Evolutionary conservation across 768 basidiomycete species (phyloP).

Genomic region (Tephrocybe sp.): DNA sequence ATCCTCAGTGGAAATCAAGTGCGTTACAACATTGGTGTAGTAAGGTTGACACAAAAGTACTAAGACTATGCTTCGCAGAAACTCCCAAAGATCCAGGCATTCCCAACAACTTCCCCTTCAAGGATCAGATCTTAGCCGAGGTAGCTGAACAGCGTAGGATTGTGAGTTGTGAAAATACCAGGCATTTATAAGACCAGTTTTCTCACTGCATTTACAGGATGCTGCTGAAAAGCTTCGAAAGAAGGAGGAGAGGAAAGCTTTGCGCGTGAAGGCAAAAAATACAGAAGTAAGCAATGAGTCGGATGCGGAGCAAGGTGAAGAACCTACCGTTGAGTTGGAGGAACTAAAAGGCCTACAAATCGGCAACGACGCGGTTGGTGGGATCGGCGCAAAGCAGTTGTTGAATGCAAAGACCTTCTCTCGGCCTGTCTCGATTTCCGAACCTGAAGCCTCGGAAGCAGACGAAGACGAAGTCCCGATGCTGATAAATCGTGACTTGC

Average conservation of each 20-base stretch:
- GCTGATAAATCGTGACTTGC: conserved; percentile 62
- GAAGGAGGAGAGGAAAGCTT: conserved; percentile 64
- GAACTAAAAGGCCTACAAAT: conserved; percentile 41
- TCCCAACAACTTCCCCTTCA: conserved; percentile 91
- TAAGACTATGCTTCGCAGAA: conserved; percentile 46
- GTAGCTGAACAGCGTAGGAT: conserved; percentile 77
- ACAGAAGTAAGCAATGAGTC: background rate
- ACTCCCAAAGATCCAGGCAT: conserved; percentile 90
- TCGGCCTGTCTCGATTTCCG: conserved; percentile 26
- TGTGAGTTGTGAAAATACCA: conserved; percentile 39
- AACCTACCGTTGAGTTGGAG: conserved; percentile 29
- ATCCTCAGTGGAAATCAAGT: conserved; percentile 89
- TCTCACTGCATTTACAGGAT: conserved; percentile 41
- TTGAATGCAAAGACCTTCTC: conserved; percentile 33
- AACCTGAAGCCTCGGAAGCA: conserved; percentile 33
- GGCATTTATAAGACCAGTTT: background rate
- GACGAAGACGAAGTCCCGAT: conserved; percentile 60
- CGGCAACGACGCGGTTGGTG: conserved; percentile 48
- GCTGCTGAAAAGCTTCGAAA: conserved; percentile 74
- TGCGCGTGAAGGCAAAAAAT: conserved; percentile 19
- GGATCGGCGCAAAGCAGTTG: conserved; percentile 41
- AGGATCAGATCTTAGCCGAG: conserved; percentile 92
- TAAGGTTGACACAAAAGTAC: background rate
- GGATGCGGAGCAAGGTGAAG: conserved; percentile 21
- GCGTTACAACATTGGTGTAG: conserved; percentile 26